Evolutionary conservation across 345 rosid genomes (phyloP).

Genomic region (Raphanus raphanistrum): DNA sequence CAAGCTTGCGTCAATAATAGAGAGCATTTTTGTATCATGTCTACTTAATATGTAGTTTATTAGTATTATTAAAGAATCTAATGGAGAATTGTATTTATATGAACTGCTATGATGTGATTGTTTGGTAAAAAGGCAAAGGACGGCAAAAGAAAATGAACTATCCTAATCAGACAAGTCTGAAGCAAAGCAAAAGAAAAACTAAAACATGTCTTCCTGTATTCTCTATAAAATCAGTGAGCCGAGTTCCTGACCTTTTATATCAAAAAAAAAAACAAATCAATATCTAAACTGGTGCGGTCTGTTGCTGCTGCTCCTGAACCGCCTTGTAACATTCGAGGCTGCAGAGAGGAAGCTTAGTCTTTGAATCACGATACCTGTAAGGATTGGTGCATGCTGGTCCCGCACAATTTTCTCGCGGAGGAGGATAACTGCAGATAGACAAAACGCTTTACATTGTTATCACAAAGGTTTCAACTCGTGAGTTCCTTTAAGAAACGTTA

Average conservation of each 20-base stretch:
- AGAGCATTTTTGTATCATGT: conserved; percentile 21
- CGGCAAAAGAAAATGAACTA: conserved; percentile 2
- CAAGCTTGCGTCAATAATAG: conserved; percentile 27
- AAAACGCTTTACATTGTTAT: conserved; percentile 10
- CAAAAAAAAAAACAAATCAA: conserved; percentile 41
- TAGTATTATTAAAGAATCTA: conserved; percentile 10
- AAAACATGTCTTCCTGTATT: conserved; percentile 16
- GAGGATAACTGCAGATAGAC: conserved; percentile 69
- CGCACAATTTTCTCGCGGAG: conserved; percentile 81
- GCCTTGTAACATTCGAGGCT: conserved; percentile 92
- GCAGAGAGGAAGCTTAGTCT: conserved; percentile 85
- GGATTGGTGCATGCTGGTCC: conserved; percentile 79
- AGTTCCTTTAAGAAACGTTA: neutral
- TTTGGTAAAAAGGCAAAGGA: conserved; percentile 23
- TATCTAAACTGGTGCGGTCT: conserved; percentile 1
- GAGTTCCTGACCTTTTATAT: conserved; percentile 15
- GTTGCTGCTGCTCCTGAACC: conserved; percentile 47
- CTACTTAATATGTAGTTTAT: neutral
- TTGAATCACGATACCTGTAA: conserved; percentile 84
- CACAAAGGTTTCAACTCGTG: neutral
- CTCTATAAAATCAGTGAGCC: conserved; percentile 8
- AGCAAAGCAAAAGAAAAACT: neutral
- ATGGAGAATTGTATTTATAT: conserved; percentile 31
- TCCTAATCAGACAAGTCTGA: conserved; percentile 14
- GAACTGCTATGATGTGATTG: conserved; percentile 34